phyloP scores from a whole-genome alignment of 192 early-diverging fungal species.

The Entomortierella parvispora region DNA sequence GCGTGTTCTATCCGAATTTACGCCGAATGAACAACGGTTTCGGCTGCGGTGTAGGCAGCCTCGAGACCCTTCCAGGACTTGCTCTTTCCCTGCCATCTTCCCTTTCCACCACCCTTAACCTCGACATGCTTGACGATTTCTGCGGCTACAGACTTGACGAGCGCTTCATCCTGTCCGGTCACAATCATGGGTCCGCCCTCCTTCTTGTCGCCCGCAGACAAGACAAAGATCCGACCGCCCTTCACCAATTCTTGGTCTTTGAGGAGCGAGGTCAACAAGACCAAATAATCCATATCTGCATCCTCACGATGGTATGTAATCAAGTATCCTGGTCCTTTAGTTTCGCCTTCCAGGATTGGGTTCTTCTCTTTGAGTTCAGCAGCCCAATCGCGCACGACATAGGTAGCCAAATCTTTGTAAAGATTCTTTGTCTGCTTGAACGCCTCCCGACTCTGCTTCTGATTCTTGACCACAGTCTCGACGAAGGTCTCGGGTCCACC shows the following conservation, averaged over 20 bases:
- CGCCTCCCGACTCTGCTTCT: constrained; percentile 39
- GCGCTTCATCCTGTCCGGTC: constrained; percentile 42
- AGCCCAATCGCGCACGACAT: constrained; percentile 42
- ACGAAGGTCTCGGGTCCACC: constrained; percentile 55
- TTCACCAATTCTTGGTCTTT: constrained; percentile 47
- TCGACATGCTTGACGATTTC: constrained; percentile 36
- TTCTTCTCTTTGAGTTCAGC: constrained; percentile 40
- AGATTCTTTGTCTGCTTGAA: constrained; percentile 49
- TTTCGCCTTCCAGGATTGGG: constrained; percentile 2
- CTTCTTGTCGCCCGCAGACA: constrained; percentile 53
- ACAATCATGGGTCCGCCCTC: constrained; percentile 58
- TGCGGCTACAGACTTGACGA: constrained; percentile 47
- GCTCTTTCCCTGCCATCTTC: constrained; percentile 62
- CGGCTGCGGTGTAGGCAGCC: constrained; percentile 26
- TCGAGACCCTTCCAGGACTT: constrained; percentile 57
- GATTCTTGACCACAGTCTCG: constrained; percentile 45
- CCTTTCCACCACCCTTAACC: constrained; percentile 62
- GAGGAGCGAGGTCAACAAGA: constrained; percentile 27
- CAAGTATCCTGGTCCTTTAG: constrained; percentile 4
- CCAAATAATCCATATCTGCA: constrained; percentile 59
- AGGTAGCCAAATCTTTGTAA: constrained; percentile 49
- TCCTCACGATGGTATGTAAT: constrained; percentile 57
- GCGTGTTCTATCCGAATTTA: no score
- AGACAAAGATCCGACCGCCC: constrained; percentile 38
- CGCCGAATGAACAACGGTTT: background rate